Conservation (phyloP, 2,329 filamentous ascomycete genomes). For the Hymenoscyphus fraxineus region DNA sequence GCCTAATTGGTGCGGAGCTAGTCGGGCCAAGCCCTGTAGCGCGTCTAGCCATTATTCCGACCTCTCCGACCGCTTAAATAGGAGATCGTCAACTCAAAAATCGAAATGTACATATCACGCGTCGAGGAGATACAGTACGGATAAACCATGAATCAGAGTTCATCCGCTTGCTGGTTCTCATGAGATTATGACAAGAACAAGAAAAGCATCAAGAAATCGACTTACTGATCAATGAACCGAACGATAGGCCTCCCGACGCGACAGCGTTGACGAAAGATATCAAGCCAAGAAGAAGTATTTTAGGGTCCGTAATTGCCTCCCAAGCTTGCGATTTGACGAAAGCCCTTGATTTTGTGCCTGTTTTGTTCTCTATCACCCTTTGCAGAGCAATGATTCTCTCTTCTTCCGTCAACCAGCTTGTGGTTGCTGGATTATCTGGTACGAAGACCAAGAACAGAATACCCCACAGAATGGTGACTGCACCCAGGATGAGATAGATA, state of each 20-base stretch:
- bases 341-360: constrained; percentile 20
- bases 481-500: constrained; percentile 28
- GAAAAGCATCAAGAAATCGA: background rate
- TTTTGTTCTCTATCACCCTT: constrained; percentile 27
- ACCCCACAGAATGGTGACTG: constrained; percentile 30
- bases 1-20: no score
- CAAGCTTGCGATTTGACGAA: constrained; percentile 24
- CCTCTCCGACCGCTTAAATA: no score
- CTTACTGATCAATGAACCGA: constrained; percentile 36
- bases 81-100: no score
- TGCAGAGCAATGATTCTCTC: constrained; percentile 39
- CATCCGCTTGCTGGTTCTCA: background rate
- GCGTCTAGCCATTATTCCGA: no score
- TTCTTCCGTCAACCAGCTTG: constrained; percentile 39
- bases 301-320: constrained; percentile 37
- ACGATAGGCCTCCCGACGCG: constrained; percentile 26
- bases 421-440: constrained; percentile 48
- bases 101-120: no score
- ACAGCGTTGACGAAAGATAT: constrained; percentile 26
- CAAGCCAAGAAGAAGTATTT: constrained; percentile 32
- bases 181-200: background rate
- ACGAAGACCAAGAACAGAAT: constrained; percentile 43
- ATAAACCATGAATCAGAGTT: background rate
- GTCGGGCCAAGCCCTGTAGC: no score
- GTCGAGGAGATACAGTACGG: no score